Conservation (phyloP, 2,329 filamentous ascomycete genomes). For the Ophiostoma piceae region DNA sequence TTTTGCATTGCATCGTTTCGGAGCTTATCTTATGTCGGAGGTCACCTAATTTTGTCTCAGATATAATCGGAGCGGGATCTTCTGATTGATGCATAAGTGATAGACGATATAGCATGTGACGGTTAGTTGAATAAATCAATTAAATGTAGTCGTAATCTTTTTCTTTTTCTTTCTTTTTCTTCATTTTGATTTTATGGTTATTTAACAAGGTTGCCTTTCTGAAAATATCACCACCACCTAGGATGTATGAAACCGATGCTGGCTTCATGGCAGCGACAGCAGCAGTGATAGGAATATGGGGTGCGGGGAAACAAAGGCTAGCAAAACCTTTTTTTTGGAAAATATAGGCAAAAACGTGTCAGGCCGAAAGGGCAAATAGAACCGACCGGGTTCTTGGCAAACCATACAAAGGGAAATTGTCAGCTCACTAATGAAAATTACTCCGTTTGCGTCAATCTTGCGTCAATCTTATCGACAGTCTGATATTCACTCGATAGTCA, state of each 20-base stretch:
- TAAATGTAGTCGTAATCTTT: no score
- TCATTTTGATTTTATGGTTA: no score
- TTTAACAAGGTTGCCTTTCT: no score
- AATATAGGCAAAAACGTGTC: constrained; percentile 1
- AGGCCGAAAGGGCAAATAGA: neutral
- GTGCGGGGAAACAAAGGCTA: constrained; percentile 2
- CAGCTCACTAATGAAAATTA: neutral
- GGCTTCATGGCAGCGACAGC: neutral
- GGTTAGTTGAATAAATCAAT: neutral
- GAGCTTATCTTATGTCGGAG: neutral
- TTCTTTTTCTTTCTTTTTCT: no score
- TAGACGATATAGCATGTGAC: neutral
- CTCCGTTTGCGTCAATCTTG: neutral
- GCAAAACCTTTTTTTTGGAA: neutral
- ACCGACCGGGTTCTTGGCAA: constrained; percentile 1
- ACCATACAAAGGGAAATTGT: neutral
- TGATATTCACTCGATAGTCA: neutral
- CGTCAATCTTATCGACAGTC: neutral
- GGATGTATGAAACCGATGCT: neutral
- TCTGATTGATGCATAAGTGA: neutral
- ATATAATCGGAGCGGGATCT: neutral
- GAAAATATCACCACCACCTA: neutral
- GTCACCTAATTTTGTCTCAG: neutral
- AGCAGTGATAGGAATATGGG: neutral
- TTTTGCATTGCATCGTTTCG: neutral